Evolutionary conservation across 1,139 yeast species (phyloP), one percentile per base, ranked within the genome.

Genomic region (Citeromyces hawaiiensis): DNA sequence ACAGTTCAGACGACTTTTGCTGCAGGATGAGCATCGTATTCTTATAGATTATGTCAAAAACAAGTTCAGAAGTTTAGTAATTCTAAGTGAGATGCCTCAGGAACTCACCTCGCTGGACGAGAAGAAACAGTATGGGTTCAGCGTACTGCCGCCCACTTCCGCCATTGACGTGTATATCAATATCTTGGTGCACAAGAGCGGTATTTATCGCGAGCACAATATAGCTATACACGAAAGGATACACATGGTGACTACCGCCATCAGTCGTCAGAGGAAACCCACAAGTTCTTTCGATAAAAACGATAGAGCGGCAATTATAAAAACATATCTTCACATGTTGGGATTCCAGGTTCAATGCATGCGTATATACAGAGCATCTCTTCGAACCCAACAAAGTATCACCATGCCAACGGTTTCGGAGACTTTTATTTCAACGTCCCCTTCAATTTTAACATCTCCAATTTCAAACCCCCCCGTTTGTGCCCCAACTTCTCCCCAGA

Each of bases 311-410:
- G 41, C 47, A 14, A 70, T 78, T 14, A 69, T 79, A 9, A 46
- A 60, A 35, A 56, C 53, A 14, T 79, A 73, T 50, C 57, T 78
- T 18, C 61, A 59, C 14, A 63, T 59, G 38, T 47, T 78, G 37
- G 81, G 83, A 11, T 66, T 72, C 40, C 66, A 70, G 43, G 73
- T 78, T 14, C 87, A 79, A 54, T 70, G 76, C n/a, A 72, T 69
- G 21, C 57, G 87, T 38, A 68, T 79, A 8, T 77, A 70, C 53
- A 61, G 62, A 42, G 72, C 70, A 2, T 48, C 65, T 6, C 40
- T 64, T 13, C 50, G 58, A 29, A 19, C 21, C 7, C 21, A 19
- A 7, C 21, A 19, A 7, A 19, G 21, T 5, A 19, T 19, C 21
- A 19, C 21, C 21, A 19, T 19, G 21, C 21, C 21, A 19, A 19